phyloP scores from a whole-genome alignment of 805 yeast genomes.

The Cyberlindnera saturnus region DNA sequence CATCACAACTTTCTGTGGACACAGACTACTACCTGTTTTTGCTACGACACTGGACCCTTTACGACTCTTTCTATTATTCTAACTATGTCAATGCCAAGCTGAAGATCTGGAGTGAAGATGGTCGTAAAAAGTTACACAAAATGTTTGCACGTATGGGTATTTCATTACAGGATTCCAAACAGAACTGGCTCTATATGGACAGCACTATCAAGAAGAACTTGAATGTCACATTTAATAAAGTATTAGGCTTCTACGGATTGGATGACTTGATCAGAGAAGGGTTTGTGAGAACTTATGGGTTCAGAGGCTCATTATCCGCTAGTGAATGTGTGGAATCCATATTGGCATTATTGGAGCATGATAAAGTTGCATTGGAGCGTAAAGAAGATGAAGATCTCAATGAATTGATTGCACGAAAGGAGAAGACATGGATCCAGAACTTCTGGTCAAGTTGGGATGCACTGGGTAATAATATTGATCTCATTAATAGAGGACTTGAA shows the following conservation, averaged over 20 bases:
- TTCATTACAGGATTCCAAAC: constrained; percentile 80
- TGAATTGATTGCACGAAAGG: constrained; percentile 35
- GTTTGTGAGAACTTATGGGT: constrained; percentile 81
- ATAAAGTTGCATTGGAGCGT: constrained; percentile 26
- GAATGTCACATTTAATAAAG: constrained; percentile 60
- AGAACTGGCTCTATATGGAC: constrained; percentile 89
- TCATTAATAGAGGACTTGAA: constrained; percentile 64
- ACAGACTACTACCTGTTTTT: constrained; percentile 82
- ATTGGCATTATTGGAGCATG: constrained; percentile 75
- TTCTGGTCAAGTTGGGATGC: constrained; percentile 70
- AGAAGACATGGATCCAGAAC: constrained; percentile 68
- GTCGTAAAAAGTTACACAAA: constrained; percentile 78
- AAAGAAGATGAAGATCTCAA: constrained; percentile 25
- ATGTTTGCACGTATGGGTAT: constrained; percentile 97
- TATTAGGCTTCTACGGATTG: constrained; percentile 69
- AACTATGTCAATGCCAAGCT: constrained; percentile 85
- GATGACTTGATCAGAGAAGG: constrained; percentile 84
- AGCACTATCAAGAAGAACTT: constrained; percentile 69
- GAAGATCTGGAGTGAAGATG: constrained; percentile 86
- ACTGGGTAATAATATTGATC: constrained; percentile 41
- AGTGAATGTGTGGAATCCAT: constrained; percentile 90
- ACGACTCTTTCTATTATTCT: constrained; percentile 88
- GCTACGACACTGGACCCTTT: constrained; percentile 87
- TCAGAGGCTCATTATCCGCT: constrained; percentile 80
- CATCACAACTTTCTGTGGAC: constrained; percentile 54